These are phyloP conservation scores for Nissolia schottii DNA, from an alignment of 306 rosid species.

Conservation along the genomic window DNA sequence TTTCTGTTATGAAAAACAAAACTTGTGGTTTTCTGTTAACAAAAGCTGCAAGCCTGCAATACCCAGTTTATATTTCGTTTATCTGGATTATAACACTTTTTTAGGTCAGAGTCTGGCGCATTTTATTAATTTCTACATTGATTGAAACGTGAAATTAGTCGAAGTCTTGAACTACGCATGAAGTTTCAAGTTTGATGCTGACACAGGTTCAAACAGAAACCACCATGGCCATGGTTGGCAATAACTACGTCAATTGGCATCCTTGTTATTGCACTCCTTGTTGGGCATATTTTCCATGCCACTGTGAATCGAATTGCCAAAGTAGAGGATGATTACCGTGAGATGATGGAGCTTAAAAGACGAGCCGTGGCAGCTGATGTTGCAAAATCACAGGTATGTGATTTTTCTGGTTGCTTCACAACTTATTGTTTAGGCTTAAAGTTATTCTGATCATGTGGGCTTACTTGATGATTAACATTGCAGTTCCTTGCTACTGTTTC, in stretches of 20 bases:
- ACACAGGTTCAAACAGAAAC: constrained; percentile 89
- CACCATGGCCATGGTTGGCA: constrained; percentile 89
- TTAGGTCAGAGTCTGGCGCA: neutral
- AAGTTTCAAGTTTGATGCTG: constrained; percentile 29
- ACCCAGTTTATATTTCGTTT: neutral
- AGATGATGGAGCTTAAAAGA: constrained; percentile 77
- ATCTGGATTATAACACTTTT: neutral
- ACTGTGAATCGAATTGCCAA: constrained; percentile 84
- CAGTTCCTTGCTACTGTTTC: constrained; percentile 99
- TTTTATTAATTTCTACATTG: neutral
- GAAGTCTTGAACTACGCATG: neutral
- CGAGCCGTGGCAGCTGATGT: constrained; percentile 92
- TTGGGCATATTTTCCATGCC: constrained; percentile 78
- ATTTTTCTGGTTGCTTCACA: constrained; percentile 4
- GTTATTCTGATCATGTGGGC: neutral
- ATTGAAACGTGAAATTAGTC: constrained; percentile 14
- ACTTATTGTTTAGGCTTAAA: constrained; percentile 16
- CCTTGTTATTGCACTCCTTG: constrained; percentile 74
- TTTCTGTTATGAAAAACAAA: too few relatives aligned
- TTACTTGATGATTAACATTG: constrained; percentile 32
- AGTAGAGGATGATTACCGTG: constrained; percentile 73
- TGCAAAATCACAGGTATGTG: constrained; percentile 91
- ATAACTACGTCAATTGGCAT: constrained; percentile 66
- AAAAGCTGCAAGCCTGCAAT: too few relatives aligned
- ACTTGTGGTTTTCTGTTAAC: too few relatives aligned